Evolutionary conservation across 192 early-diverging fungal genomes (phyloP).

Genomic region (Gryganskiella cystojenkinii): DNA sequence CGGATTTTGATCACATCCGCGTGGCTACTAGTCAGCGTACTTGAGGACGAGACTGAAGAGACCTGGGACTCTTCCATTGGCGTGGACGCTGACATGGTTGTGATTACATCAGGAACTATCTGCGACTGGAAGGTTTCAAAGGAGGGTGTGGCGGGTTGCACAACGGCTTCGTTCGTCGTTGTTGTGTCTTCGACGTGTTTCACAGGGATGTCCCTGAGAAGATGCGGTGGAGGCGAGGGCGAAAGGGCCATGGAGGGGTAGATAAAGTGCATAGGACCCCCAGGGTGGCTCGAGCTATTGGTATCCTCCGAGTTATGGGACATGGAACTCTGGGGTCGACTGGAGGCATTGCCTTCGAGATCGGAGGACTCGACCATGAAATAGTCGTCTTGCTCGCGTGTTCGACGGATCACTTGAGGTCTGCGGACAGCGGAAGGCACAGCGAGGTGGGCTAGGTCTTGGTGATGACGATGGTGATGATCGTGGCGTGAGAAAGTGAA

Average conservation of each 20-base stretch:
- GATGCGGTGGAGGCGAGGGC: neutral
- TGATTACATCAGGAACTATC: too few species aligned
- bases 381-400: constrained; percentile 26
- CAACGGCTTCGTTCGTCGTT: neutral
- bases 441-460: too few species aligned
- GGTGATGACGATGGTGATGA: constrained; percentile 9
- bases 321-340: constrained; percentile 30
- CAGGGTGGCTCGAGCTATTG: neutral
- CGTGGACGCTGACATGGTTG: too few species aligned
- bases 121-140: too few species aligned
- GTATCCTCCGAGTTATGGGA: constrained; percentile 26
- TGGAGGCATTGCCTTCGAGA: constrained; percentile 16
- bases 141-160: neutral
- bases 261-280: constrained; percentile 27
- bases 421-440: too few species aligned
- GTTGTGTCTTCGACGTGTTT: neutral
- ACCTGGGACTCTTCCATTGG: constrained; percentile 13
- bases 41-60: too few species aligned
- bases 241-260: constrained; percentile 45
- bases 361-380: constrained; percentile 32
- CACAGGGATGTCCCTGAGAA: neutral
- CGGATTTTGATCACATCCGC: neutral
- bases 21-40: neutral
- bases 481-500: constrained; percentile 20
- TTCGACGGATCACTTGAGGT: too few species aligned